phyloP scores from a whole-genome alignment of 805 yeast genomes.

The Nakazawaea molendinolei region DNA sequence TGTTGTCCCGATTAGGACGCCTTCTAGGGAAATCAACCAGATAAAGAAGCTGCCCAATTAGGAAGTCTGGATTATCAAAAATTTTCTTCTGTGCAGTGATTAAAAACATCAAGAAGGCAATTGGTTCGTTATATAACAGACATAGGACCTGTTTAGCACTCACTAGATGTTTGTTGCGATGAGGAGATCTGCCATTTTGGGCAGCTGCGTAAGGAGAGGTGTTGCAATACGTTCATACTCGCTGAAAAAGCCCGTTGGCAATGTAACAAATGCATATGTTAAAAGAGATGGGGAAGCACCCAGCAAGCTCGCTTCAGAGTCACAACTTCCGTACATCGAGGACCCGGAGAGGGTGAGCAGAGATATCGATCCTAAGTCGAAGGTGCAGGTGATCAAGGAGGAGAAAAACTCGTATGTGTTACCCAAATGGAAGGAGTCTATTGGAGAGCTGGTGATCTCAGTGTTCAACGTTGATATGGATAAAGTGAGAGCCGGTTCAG shows the following conservation, averaged over 20 bases:
- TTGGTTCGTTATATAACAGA: too few relatives aligned
- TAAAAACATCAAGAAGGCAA: slow-evolving; percentile 6
- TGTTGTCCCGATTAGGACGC: too few relatives aligned
- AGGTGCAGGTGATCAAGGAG: slow-evolving; percentile 22
- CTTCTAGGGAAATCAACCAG: too few relatives aligned
- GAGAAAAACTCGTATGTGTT: slow-evolving; percentile 22
- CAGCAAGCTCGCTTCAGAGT: slow-evolving; percentile 23
- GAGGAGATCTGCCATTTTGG: too few relatives aligned
- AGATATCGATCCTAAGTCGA: slow-evolving; percentile 27
- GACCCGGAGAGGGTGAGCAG: slow-evolving; percentile 28
- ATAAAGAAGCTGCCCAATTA: neutral
- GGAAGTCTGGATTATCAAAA: slow-evolving; percentile 3
- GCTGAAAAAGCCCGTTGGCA: slow-evolving; percentile 6
- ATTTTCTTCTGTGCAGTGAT: slow-evolving; percentile 3
- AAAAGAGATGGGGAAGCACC: slow-evolving; percentile 15
- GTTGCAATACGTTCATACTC: neutral
- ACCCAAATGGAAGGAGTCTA: slow-evolving; percentile 43
- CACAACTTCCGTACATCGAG: slow-evolving; percentile 27
- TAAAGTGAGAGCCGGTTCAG: slow-evolving; percentile 84
- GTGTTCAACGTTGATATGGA: slow-evolving; percentile 83
- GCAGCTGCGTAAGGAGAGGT: neutral
- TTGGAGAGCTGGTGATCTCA: slow-evolving; percentile 61
- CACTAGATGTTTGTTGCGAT: too few relatives aligned
- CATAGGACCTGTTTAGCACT: too few relatives aligned
- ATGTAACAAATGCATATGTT: slow-evolving; percentile 10